phyloP scores from a whole-genome alignment of 1,284 basidiomycete species.

The Sporisorium sorghi region DNA sequence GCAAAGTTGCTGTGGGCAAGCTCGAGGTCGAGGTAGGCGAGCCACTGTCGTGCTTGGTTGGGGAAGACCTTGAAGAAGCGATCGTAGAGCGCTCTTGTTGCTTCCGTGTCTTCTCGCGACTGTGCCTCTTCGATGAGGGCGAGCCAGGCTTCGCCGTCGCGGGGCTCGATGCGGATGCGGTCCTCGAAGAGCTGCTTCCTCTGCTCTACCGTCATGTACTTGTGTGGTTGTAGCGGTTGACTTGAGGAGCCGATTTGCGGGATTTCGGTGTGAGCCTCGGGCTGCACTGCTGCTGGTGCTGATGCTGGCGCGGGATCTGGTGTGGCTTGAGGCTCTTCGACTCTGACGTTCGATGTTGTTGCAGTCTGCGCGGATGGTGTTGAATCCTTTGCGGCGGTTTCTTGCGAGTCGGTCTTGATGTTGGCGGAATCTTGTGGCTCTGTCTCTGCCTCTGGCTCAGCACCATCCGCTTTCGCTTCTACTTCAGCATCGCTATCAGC shows the following conservation, averaged over 20 bases:
- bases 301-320: background rate
- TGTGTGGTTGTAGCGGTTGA: slow-evolving; percentile 29
- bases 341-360: background rate
- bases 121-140: slow-evolving; percentile 78
- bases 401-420: slow-evolving; percentile 17
- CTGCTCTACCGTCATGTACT: slow-evolving; percentile 44
- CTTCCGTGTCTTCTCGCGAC: slow-evolving; percentile 77
- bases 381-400: background rate
- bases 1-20: slow-evolving; percentile 77
- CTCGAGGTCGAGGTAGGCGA: slow-evolving; percentile 80
- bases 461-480: slow-evolving; percentile 20
- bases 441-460: slow-evolving; percentile 3
- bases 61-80: slow-evolving; percentile 80
- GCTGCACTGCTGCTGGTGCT: slow-evolving; percentile 8
- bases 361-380: background rate
- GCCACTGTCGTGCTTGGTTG: slow-evolving; percentile 73
- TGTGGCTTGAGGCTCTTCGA: background rate
- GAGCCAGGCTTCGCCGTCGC: slow-evolving; percentile 79
- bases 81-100: slow-evolving; percentile 79
- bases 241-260: slow-evolving; percentile 5
- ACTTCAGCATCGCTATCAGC: slow-evolving; percentile 22
- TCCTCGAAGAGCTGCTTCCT: slow-evolving; percentile 49
- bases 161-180: slow-evolving; percentile 72
- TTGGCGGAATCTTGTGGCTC: background rate
- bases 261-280: background rate